phyloP scores from a whole-genome alignment of 2,329 filamentous ascomycete genomes.

The Penicillium sp. region DNA sequence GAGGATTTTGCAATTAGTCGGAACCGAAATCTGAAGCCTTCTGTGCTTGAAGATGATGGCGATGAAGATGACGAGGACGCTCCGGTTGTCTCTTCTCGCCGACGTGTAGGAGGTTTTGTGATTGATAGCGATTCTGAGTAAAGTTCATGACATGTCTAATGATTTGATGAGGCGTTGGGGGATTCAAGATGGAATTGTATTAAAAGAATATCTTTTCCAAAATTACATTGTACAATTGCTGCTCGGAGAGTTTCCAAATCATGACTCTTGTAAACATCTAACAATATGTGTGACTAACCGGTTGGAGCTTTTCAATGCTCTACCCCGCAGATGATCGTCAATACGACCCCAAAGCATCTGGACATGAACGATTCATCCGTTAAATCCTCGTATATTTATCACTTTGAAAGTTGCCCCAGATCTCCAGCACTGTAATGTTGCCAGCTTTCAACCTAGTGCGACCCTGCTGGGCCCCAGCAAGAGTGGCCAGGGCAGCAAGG shows the following conservation, averaged over 20 bases:
- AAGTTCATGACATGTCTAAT: slow-evolving; percentile 17
- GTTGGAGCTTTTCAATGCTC: too few species aligned
- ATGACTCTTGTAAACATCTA: background rate
- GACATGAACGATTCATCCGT: too few species aligned
- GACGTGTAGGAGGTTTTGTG: slow-evolving; percentile 42
- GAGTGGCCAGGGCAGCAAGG: too few species aligned
- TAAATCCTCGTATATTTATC: too few species aligned
- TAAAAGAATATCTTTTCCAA: background rate
- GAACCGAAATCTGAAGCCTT: slow-evolving; percentile 19
- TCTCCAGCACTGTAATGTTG: too few species aligned
- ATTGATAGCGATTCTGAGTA: slow-evolving; percentile 48
- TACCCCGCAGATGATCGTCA: too few species aligned
- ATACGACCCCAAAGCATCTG: too few species aligned
- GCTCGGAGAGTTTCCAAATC: background rate
- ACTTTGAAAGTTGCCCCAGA: too few species aligned
- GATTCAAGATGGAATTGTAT: slow-evolving; percentile 10
- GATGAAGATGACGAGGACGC: slow-evolving; percentile 36
- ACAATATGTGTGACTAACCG: too few species aligned
- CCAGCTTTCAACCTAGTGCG: too few species aligned
- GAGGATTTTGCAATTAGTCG: slow-evolving; percentile 36
- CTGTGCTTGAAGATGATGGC: slow-evolving; percentile 7
- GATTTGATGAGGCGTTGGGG: slow-evolving; percentile 31
- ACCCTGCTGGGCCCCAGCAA: too few species aligned
- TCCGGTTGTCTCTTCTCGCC: slow-evolving; percentile 32
- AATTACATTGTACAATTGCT: background rate